phyloP scores from a whole-genome alignment of 2,329 filamentous ascomycete genomes.

The Alternaria sp. region DNA sequence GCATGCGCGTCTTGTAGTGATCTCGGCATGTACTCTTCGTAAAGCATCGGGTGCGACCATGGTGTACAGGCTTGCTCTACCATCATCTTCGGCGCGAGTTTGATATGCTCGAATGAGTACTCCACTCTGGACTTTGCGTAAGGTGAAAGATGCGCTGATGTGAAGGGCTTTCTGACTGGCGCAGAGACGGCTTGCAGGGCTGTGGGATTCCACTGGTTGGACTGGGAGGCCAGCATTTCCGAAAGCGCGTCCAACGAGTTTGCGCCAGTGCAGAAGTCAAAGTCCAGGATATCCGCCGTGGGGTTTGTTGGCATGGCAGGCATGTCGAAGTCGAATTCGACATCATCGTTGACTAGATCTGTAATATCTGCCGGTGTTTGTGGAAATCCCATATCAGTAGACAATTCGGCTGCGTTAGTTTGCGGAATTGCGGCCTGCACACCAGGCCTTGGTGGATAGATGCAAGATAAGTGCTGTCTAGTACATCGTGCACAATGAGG shows the following conservation, averaged over 20 bases:
- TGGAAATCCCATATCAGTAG: constrained; percentile 32
- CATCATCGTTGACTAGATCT: constrained; percentile 34
- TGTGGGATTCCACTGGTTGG: constrained; percentile 4
- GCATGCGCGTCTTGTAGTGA: constrained; percentile 64
- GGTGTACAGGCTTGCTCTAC: constrained; percentile 60
- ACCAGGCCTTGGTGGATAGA: constrained; percentile 49
- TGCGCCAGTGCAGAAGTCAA: constrained; percentile 44
- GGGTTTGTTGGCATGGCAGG: constrained; percentile 12
- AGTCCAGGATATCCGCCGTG: constrained; percentile 22
- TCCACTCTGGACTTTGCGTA: constrained; percentile 34
- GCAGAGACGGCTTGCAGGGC: neutral
- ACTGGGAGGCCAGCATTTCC: constrained; percentile 14
- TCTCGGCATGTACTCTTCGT: constrained; percentile 61
- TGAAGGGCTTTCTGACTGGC: constrained; percentile 13
- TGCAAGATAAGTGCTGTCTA: constrained; percentile 59
- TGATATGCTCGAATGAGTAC: constrained; percentile 41
- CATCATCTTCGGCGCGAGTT: constrained; percentile 51
- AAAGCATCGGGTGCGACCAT: constrained; percentile 64
- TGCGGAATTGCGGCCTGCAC: neutral
- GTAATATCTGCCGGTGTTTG: neutral
- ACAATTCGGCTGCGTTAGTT: neutral
- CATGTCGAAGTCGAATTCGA: constrained; percentile 17
- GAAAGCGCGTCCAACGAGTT: constrained; percentile 63
- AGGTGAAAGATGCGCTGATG: constrained; percentile 25
- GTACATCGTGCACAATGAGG: constrained; percentile 64